Evolutionary conservation across 805 yeast genomes (phyloP).

Genomic region (Torulaspora gathmanii): DNA sequence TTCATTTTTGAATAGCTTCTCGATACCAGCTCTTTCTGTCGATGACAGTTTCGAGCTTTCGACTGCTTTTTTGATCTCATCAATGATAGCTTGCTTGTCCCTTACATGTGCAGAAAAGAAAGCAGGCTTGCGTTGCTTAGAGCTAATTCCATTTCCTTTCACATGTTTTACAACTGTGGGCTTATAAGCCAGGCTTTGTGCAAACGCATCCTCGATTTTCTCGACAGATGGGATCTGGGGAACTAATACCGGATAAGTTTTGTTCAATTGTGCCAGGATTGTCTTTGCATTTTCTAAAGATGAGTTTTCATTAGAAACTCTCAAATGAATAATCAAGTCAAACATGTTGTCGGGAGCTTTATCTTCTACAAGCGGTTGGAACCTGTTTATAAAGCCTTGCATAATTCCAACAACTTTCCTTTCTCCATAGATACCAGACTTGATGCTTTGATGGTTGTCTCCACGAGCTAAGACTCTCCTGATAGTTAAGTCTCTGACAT

Average conservation of each 20-base stretch:
- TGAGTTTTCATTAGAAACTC: slow-evolving; percentile 41
- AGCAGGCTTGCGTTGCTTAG: slow-evolving; percentile 32
- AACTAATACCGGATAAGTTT: slow-evolving; percentile 44
- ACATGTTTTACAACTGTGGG: slow-evolving; percentile 46
- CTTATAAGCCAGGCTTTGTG: slow-evolving; percentile 47
- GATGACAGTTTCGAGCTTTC: slow-evolving; percentile 3
- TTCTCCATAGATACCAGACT: slow-evolving; percentile 44
- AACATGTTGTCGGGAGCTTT: slow-evolving; percentile 60
- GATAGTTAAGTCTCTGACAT: slow-evolving; percentile 50
- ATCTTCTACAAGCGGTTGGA: slow-evolving; percentile 50
- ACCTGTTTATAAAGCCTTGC: slow-evolving; percentile 67
- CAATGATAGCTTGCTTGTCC: slow-evolving; percentile 12
- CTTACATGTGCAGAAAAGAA: slow-evolving; percentile 45
- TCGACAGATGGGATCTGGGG: slow-evolving; percentile 40
- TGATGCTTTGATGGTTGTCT: slow-evolving; percentile 83
- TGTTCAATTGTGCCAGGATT: slow-evolving; percentile 40
- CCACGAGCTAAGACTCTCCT: slow-evolving; percentile 66
- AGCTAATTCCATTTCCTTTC: slow-evolving; percentile 15
- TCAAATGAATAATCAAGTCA: slow-evolving; percentile 59
- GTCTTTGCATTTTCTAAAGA: slow-evolving; percentile 46
- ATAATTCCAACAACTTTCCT: slow-evolving; percentile 55
- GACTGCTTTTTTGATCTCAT: slow-evolving; percentile 6
- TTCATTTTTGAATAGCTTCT: slow-evolving; percentile 26
- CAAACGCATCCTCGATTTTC: slow-evolving; percentile 45
- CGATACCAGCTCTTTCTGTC: slow-evolving; percentile 19